These are phyloP conservation scores for Trichoderma simmonsii DNA, from an alignment of 2,329 filamentous ascomycete species.

Conservation along the genomic window DNA sequence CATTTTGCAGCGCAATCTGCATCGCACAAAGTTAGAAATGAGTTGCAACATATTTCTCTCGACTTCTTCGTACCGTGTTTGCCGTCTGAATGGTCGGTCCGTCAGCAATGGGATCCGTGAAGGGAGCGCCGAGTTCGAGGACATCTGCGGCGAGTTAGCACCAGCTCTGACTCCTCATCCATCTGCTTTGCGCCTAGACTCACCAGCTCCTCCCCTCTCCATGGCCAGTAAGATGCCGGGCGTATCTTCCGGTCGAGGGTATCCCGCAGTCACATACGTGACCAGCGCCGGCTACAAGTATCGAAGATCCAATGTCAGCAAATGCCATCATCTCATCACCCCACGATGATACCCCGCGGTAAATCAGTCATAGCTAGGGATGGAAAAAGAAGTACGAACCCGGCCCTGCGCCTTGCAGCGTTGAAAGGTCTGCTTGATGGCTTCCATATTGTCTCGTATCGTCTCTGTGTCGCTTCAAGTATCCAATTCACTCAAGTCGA, in stretches of 20 bases:
- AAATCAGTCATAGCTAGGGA: neutral
- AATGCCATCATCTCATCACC: neutral
- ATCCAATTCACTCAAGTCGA: neutral
- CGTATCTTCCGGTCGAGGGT: constrained; percentile 76
- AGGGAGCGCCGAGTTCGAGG: constrained; percentile 93
- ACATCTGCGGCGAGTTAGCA: constrained; percentile 54
- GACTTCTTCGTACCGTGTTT: constrained; percentile 64
- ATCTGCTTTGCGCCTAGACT: constrained; percentile 25
- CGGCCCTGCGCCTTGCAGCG: constrained; percentile 58
- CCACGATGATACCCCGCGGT: constrained; percentile 4
- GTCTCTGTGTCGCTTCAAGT: neutral
- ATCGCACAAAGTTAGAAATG: constrained; percentile 1
- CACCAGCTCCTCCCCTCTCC: constrained; percentile 89
- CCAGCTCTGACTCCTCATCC: neutral
- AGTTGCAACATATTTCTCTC: neutral
- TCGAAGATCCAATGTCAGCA: constrained; percentile 21
- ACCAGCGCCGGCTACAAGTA: constrained; percentile 71
- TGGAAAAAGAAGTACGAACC: constrained; percentile 40
- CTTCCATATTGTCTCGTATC: constrained; percentile 46
- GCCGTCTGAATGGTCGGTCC: constrained; percentile 94
- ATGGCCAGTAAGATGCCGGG: constrained; percentile 81
- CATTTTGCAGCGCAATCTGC: constrained; percentile 74
- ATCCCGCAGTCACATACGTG: constrained; percentile 95
- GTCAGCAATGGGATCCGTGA: constrained; percentile 97
- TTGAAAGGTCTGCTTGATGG: constrained; percentile 56